Base-by-base conservation (phyloP, 257 asterid genomes). In the Ilex asprella region DNA sequence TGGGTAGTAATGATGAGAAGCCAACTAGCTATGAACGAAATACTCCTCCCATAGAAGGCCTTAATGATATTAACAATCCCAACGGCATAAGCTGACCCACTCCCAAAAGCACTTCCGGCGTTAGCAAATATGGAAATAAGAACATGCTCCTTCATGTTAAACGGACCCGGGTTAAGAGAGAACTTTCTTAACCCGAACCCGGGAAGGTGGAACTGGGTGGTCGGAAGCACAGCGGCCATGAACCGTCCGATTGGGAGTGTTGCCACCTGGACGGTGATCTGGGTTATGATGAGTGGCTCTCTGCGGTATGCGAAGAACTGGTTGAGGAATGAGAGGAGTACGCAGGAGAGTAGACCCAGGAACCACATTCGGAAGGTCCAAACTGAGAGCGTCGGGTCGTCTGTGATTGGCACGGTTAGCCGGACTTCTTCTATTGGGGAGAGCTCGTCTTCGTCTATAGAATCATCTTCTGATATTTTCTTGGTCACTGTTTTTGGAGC, bases 331-430 rank as follows among this genome's bases (percentile, higher is more conserved):
- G 92, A 82, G 5, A 86, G 66, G 2, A 76, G 50, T 21, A 39
- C 68, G 59, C 92, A 86, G 0, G 92, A 86, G 0, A 82, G 0
- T 0, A 69, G 0, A 27, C 92, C 92, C 0, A 84, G 61, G 29
- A 75, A 67, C 92, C 92, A 86, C 89, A 86, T 80, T 7, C 95
- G 80, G 11, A 86, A 84, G 2, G 95, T 86, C 92, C 89, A 86
- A 0, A 86, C 86, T 15, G 87, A 92, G 0, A 74, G 79, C 7
- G 78, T 60, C n/a, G 95, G 80, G 60, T 86, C 89, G 4, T 86
- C 92, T 0, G 16, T 63, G 30, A 67, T 76, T 2, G 84, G 73
- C 9, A 86, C 89, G 0, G 86, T 80, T 3, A 82, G 69, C 13
- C 89, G 82, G 46, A 86, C 92, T 73, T 84, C 64, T 56, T 86